A percentile compares a stretch with the other conserved stretches of the same genome.
phyloP scores from a whole-genome alignment of 495 filamentous ascomycete genomes.

The Oleoguttula mirabilis region DNA sequence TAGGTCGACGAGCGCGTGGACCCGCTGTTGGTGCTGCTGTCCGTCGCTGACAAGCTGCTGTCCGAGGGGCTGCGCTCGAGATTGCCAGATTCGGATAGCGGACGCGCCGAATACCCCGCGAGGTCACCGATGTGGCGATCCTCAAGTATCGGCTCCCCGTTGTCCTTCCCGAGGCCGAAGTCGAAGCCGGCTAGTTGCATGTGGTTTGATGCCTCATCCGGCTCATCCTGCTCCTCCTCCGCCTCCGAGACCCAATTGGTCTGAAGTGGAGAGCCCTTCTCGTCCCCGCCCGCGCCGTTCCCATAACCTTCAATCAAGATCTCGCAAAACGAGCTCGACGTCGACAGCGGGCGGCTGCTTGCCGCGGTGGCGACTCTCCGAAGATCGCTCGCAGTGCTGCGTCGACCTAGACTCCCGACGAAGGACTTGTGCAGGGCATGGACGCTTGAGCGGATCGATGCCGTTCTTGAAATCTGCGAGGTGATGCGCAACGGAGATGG shows the following conservation, averaged over 20 bases:
- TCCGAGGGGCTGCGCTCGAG: neutral
- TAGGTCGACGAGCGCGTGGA: constrained; percentile 8
- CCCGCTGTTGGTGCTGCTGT: neutral
- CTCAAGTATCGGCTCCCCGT: constrained; percentile 12
- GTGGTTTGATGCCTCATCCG: too few relatives aligned
- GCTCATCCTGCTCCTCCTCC: neutral
- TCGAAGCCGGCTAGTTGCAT: constrained; percentile 6
- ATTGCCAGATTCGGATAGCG: neutral
- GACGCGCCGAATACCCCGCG: neutral
- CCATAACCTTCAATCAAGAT: constrained; percentile 29
- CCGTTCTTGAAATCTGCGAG: constrained; percentile 14
- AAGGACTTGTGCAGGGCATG: constrained; percentile 11
- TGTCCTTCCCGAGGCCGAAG: constrained; percentile 7
- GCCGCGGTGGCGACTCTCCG: neutral
- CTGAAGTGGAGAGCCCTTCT: neutral
- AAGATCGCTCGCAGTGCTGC: constrained; percentile 19
- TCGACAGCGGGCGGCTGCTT: constrained; percentile 1
- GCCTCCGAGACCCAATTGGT: neutral
- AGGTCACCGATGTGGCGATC: constrained; percentile 8
- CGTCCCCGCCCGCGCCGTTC: constrained; percentile 16
- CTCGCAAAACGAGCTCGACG: constrained; percentile 22
- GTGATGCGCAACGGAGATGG: constrained; percentile 16
- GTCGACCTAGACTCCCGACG: constrained; percentile 17
- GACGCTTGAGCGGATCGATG: constrained; percentile 15
- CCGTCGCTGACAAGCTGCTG: neutral